Evolutionary conservation across 1,139 yeast genomes (phyloP).

Genomic region (Diutina mesorugosa): DNA sequence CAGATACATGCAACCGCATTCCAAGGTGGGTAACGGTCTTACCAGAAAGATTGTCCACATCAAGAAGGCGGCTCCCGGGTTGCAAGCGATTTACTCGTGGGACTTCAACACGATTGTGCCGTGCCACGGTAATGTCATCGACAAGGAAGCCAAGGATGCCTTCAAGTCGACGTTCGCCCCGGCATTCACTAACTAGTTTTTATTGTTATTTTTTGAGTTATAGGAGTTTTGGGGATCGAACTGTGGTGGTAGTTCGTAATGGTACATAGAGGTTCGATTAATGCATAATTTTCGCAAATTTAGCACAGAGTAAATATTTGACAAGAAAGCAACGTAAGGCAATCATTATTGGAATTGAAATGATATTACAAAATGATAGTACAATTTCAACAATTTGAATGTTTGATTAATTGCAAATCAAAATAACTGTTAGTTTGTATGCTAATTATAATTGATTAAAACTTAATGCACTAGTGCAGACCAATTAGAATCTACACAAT

Average conservation of each 20-base stretch:
- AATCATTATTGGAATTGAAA: background rate
- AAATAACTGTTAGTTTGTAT: background rate
- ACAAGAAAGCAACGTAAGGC: background rate
- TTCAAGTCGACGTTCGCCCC: constrained; percentile 11
- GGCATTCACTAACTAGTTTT: background rate
- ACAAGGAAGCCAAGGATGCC: constrained; percentile 24
- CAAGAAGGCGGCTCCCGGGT: constrained; percentile 11
- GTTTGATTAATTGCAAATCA: constrained; percentile 25
- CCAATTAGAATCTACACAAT: background rate
- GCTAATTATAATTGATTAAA: too few relatives aligned
- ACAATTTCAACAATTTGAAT: constrained; percentile 26
- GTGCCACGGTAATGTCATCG: constrained; percentile 48
- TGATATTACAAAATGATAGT: constrained; percentile 11
- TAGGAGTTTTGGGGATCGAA: background rate
- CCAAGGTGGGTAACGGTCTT: constrained; percentile 20
- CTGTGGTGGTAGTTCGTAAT: background rate
- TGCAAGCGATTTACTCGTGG: constrained; percentile 26
- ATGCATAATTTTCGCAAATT: background rate
- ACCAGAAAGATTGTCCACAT: constrained; percentile 14
- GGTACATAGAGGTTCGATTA: background rate
- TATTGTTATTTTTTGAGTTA: too few relatives aligned
- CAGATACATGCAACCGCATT: constrained; percentile 24
- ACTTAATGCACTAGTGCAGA: background rate
- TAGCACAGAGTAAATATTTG: constrained; percentile 17
- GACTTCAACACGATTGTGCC: constrained; percentile 37